Percentiles rank a stretch among this genome's conserved stretches.
phyloP scores from a whole-genome alignment of 2,329 filamentous ascomycete genomes.

The Aureobasidium sp. region DNA sequence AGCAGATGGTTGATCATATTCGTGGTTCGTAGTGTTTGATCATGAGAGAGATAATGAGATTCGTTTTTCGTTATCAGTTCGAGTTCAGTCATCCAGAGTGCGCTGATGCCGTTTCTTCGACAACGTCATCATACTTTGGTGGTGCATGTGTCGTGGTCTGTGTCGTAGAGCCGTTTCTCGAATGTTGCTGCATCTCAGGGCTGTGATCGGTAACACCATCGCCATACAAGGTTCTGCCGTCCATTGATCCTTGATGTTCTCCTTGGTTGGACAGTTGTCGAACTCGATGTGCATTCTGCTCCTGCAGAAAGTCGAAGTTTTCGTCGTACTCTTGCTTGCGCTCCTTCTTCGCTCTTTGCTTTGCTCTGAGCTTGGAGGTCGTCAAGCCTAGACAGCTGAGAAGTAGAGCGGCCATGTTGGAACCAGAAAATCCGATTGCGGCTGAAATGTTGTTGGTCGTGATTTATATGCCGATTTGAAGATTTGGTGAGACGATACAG shows the following conservation, averaged over 20 bases:
- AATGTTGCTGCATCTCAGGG: neutral
- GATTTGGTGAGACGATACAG: neutral
- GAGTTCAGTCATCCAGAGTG: neutral
- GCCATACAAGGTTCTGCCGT: neutral
- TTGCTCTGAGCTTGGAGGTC: slow-evolving; percentile 12
- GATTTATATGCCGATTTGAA: neutral
- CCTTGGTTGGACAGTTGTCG: slow-evolving; percentile 11
- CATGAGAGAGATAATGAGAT: neutral
- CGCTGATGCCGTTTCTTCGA: neutral
- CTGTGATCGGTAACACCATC: neutral
- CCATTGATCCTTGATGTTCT: neutral
- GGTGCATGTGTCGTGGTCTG: neutral
- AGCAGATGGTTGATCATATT: neutral
- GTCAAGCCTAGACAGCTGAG: slow-evolving; percentile 10
- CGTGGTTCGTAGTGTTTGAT: neutral
- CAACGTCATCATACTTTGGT: slow-evolving; percentile 7
- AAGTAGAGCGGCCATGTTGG: slow-evolving; percentile 17
- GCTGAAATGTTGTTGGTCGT: neutral
- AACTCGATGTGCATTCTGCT: slow-evolving; percentile 15
- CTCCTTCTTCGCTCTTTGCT: slow-evolving; percentile 11
- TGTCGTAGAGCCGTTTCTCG: neutral
- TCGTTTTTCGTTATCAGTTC: neutral
- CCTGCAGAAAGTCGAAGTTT: slow-evolving; percentile 16
- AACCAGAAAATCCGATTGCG: slow-evolving; percentile 2
- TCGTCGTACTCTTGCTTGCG: slow-evolving; percentile 15